Evolutionary conservation across 192 early-diverging fungal genomes (phyloP), one percentile per base, ranked within the genome.

Genomic region (Funneliformis geosporum): DNA sequence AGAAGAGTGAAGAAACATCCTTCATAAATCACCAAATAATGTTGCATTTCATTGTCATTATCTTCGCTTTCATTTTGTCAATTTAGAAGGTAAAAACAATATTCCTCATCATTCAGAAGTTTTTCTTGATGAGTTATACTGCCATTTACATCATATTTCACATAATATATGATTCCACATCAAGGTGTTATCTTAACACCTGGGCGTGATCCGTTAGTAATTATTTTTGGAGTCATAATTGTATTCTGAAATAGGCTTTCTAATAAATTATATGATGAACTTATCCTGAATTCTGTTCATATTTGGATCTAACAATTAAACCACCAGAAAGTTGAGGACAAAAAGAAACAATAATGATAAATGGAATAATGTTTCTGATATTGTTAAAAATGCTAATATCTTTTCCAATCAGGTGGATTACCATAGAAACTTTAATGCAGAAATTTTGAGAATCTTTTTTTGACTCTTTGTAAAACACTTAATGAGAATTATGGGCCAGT

Each of bases 371-470:
- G n/a, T n/a, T n/a, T n/a, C n/a, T n/a, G n/a, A n/a, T n/a, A n/a
- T n/a, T n/a, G n/a, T n/a, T n/a, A n/a, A n/a, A n/a, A n/a, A n/a
- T n/a, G n/a, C n/a, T n/a, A n/a, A n/a, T n/a, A n/a, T n/a, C n/a
- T n/a, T n/a, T n/a, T n/a, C n/a, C n/a, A n/a, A n/a, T n/a, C n/a
- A n/a, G n/a, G n/a, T n/a, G n/a, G n/a, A n/a, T n/a, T n/a, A n/a
- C n/a, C n/a, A n/a, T n/a, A n/a, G n/a, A n/a, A n/a, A n/a, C n/a
- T n/a, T n/a, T n/a, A n/a, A 66, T 66, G 4, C 23, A 23, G 4
- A 66, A 66, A 9, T 66, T 66, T 66, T 66, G 9, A 66, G 12
- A 23, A 66, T 33, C 64, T 66, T 33, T 66, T 23, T 66, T 23
- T 9, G 2, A 66, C 1, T 66, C 2, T n/a, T n/a, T n/a, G n/a